Conservation (phyloP, 169 alveolate genomes). For the Besnoitia besnoiti region DNA sequence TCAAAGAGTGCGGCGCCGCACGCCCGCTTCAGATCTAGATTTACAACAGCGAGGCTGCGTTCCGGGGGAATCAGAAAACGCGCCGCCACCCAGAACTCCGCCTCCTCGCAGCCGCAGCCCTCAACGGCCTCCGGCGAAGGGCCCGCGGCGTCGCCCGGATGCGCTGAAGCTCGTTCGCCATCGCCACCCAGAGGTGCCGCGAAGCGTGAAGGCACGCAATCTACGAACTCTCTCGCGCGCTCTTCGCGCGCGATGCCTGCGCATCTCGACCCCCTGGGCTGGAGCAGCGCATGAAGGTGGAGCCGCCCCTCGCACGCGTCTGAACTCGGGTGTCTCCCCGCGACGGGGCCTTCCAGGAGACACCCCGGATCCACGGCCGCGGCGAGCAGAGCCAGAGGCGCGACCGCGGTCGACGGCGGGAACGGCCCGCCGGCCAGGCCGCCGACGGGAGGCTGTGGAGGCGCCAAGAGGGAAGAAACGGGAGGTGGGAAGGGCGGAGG, state of each 20-base stretch:
- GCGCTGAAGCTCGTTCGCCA: too few species aligned
- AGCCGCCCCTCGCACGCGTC: background rate
- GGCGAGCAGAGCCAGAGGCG: background rate
- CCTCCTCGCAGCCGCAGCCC: background rate
- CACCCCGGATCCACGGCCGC: background rate
- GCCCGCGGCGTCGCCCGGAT: too few species aligned
- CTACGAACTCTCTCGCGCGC: too few species aligned
- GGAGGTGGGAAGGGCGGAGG: constrained; percentile 20
- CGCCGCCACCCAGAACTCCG: background rate
- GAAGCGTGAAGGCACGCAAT: too few species aligned
- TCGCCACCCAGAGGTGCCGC: too few species aligned
- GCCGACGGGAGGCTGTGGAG: constrained; percentile 16
- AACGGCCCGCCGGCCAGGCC: background rate
- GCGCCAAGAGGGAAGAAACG: background rate
- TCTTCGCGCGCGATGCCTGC: background rate
- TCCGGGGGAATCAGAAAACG: background rate
- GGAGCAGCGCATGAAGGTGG: background rate
- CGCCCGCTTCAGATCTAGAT: background rate
- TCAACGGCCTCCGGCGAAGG: background rate
- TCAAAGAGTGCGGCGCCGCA: background rate
- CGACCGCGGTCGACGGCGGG: background rate
- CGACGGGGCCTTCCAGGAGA: background rate
- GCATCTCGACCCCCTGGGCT: background rate
- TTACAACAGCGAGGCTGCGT: background rate
- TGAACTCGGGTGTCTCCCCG: background rate